Percentiles rank a stretch among this genome's conserved stretches.
Conservation (phyloP, 345 rosid genomes). For the Pistacia vera region DNA sequence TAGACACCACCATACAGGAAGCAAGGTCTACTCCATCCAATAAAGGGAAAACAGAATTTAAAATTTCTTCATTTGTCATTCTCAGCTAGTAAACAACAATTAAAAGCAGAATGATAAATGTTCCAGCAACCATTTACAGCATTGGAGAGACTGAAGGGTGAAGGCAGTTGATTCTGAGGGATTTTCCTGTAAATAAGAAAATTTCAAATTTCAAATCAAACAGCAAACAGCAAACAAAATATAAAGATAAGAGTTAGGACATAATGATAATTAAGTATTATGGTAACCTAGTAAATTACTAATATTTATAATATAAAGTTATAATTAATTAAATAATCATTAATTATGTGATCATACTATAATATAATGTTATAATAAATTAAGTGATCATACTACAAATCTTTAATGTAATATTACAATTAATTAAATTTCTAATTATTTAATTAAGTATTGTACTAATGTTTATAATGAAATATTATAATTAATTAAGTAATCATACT, state of each 20-base stretch:
- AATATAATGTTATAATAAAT: too few relatives aligned
- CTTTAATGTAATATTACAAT: too few relatives aligned
- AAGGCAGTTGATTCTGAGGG: background rate
- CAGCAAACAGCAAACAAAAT: background rate
- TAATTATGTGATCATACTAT: too few relatives aligned
- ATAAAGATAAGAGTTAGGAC: background rate
- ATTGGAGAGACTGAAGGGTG: background rate
- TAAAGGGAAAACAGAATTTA: conserved; percentile 86
- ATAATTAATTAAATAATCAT: too few relatives aligned
- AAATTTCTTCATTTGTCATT: conserved; percentile 69
- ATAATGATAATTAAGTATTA: background rate
- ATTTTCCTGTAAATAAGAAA: conserved; percentile 17
- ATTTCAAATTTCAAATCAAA: background rate
- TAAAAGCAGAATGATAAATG: background rate
- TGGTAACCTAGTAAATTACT: too few relatives aligned
- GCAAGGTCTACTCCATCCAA: conserved; percentile 77
- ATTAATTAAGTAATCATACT: too few relatives aligned
- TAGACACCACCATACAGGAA: conserved; percentile 77
- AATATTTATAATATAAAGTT: background rate
- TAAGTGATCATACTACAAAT: too few relatives aligned
- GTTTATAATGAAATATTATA: too few relatives aligned
- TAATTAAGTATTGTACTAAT: too few relatives aligned
- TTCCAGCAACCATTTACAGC: conserved; percentile 20
- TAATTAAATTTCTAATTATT: too few relatives aligned
- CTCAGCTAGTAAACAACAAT: conserved; percentile 18